These are phyloP conservation scores for Corymbia maculata DNA, from an alignment of 345 rosid species.

Conservation along the genomic window DNA sequence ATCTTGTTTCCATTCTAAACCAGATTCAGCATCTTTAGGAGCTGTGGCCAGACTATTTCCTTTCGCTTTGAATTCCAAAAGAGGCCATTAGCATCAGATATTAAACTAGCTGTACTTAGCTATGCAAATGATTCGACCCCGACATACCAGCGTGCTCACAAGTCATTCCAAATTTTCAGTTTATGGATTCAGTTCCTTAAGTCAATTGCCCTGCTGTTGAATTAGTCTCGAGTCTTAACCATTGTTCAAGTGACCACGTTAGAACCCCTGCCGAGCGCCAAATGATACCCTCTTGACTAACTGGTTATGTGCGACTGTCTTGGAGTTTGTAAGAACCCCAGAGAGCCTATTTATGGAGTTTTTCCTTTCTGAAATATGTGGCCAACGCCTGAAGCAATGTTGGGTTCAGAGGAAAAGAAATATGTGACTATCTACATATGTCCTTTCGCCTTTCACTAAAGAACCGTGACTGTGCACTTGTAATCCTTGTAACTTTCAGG, in stretches of 20 bases:
- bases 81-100: background rate
- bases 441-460: background rate
- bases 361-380: background rate
- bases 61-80: background rate
- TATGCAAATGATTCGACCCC: background rate
- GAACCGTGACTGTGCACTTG: background rate
- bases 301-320: background rate
- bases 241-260: background rate
- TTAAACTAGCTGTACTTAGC: background rate
- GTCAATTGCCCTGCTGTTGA: background rate
- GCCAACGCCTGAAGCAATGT: background rate
- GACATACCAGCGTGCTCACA: background rate
- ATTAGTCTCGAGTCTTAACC: background rate
- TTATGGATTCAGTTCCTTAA: background rate
- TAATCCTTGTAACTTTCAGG: background rate
- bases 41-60: background rate
- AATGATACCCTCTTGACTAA: background rate
- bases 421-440: background rate
- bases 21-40: background rate
- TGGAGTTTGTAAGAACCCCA: background rate
- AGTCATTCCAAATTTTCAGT: background rate
- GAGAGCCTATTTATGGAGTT: background rate
- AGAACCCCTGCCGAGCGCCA: background rate
- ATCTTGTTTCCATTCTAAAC: too few relatives aligned
- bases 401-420: background rate